phyloP scores from a whole-genome alignment of 2,329 filamentous ascomycete species.

The Fusarium nurragi region DNA sequence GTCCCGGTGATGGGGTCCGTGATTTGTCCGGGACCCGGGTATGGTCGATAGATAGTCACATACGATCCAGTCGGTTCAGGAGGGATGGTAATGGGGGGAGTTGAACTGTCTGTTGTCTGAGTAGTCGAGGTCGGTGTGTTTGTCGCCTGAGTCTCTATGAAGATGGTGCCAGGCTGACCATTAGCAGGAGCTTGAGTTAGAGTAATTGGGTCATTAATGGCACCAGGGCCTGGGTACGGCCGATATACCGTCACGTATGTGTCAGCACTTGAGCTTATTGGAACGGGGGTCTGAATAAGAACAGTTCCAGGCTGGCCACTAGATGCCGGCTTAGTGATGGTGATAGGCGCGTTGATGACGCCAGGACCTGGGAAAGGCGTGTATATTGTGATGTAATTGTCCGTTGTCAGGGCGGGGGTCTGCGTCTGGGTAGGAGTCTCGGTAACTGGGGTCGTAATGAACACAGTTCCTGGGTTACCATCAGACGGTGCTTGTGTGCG shows the following conservation, averaged over 20 bases:
- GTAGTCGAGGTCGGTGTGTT: constrained; percentile 1
- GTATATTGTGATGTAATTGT: constrained; percentile 30
- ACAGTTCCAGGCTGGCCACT: constrained; percentile 26
- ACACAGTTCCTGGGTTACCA: constrained; percentile 25
- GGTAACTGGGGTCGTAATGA: constrained; percentile 25
- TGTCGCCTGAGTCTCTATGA: constrained; percentile 27
- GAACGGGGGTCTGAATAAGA: constrained; percentile 27
- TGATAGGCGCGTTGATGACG: constrained; percentile 20
- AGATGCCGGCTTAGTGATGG: constrained; percentile 23
- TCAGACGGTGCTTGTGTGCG: constrained; percentile 15
- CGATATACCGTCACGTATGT: constrained; percentile 31
- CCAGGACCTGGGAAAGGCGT: constrained; percentile 30
- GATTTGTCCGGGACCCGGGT: constrained; percentile 24
- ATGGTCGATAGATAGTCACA: constrained; percentile 27
- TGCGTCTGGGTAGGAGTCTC: not conserved
- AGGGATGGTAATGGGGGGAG: constrained; percentile 17
- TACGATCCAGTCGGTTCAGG: constrained; percentile 25
- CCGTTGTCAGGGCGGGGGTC: constrained; percentile 1
- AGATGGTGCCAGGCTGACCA: constrained; percentile 31
- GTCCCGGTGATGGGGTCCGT: constrained; percentile 22
- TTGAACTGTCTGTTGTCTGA: not conserved
- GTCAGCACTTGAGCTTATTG: constrained; percentile 17
- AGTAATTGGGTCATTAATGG: constrained; percentile 31
- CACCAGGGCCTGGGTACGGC: constrained; percentile 26
- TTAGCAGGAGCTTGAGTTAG: constrained; percentile 27